Conservation (phyloP, 2,329 filamentous ascomycete species). For the Talaromyces sp. region DNA sequence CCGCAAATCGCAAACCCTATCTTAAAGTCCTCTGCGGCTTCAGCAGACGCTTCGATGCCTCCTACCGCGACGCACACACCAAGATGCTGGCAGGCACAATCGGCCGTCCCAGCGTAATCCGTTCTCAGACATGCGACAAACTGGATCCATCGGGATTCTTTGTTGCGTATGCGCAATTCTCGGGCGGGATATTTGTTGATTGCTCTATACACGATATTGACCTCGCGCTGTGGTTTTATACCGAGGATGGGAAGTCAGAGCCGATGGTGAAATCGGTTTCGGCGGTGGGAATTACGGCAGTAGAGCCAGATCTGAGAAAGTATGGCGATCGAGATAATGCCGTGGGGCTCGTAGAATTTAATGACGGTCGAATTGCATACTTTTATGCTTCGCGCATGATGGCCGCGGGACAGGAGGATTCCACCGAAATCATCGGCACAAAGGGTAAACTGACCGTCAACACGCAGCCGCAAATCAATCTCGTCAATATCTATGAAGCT, state of each 20-base stretch:
- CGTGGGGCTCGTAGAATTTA: constrained; percentile 64
- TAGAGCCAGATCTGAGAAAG: constrained; percentile 56
- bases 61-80: constrained; percentile 62
- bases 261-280: constrained; percentile 39
- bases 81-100: not conserved
- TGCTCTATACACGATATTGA: constrained; percentile 70
- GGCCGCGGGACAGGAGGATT: constrained; percentile 65
- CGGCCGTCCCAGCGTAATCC: not conserved
- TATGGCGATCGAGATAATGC: constrained; percentile 62
- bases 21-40: constrained; percentile 67
- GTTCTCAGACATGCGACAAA: not conserved
- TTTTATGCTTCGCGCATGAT: constrained; percentile 65
- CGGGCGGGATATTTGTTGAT: constrained; percentile 68
- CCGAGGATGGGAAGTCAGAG: constrained; percentile 42
- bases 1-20: constrained; percentile 53
- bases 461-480: not conserved
- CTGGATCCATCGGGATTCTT: constrained; percentile 64
- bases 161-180: constrained; percentile 63
- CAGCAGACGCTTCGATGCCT: constrained; percentile 64
- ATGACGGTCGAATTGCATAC: constrained; percentile 61
- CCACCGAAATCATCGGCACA: constrained; percentile 65
- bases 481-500: not conserved
- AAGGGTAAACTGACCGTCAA: constrained; percentile 58
- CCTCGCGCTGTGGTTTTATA: constrained; percentile 63
- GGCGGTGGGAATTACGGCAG: constrained; percentile 57